Base-by-base conservation (phyloP, 2,329 filamentous ascomycete species). In the Pyrenochaeta sp. region DNA sequence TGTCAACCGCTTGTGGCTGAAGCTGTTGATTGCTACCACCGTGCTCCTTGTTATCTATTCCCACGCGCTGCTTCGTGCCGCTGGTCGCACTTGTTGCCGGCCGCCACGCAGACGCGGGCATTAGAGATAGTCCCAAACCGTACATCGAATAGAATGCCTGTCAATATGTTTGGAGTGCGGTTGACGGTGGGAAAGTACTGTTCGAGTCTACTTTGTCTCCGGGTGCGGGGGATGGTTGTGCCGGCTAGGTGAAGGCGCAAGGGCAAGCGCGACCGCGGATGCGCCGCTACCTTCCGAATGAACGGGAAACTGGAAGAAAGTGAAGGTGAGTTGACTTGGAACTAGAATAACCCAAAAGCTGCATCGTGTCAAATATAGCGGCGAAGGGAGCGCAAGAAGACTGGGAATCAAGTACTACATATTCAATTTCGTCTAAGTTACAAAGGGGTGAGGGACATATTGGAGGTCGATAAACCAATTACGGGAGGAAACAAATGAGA, bases 361-460 rank as follows among this genome's bases (percentile, higher is more conserved):
- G 42, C 42, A 44, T 28, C 6, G 13, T 10, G 12, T 27, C 24
- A 28, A 4, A n/a, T 12, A 6, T 27, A 30, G 5, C 5, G 9
- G 4, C 25, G 12, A 43, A 12, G 34, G 22, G 13, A 39, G 36
- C 8, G 52, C 27, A 45, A 32, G n/a, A 48, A 27, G 3, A 52
- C 25, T 27, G 10, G 15, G 30, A 49, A 19, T 42, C 43, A 39
- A 49, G 22, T 52, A 50, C 46, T 54, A 48, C 28, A 59, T 57
- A 58, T 60, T 57, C 54, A 44, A 44, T 66, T 53, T 58, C 50
- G 42, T 45, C 51, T 58, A 59, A 62, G 54, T 46, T 54, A 61
- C 61, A 65, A 58, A 12, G 42, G 22, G 49, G 52, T 58, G 46
- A 43, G 40, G 32, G 56, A 52, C 55, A 48, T 53, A 53, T 56